Percentiles rank a stretch among this genome's conserved stretches.
These are phyloP conservation scores for Mortierella antarctica DNA, from an alignment of 192 early-diverging fungal species.

Conservation along the genomic window DNA sequence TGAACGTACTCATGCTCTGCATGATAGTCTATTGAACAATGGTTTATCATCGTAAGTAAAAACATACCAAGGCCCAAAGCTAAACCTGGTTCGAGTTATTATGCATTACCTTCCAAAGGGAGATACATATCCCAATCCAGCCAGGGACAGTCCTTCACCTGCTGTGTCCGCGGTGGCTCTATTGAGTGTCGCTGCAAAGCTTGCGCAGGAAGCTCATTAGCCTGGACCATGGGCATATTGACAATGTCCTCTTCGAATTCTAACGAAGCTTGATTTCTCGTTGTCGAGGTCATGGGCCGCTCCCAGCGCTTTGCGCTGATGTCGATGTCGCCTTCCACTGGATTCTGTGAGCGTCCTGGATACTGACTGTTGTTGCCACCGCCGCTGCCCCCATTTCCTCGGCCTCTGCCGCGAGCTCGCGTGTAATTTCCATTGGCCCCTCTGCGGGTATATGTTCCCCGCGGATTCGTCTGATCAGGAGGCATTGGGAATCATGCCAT, in stretches of 20 bases:
- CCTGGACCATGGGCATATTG: conserved; percentile 37
- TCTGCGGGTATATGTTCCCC: conserved; percentile 17
- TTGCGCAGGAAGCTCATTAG: conserved; percentile 25
- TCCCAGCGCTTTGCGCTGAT: conserved; percentile 28
- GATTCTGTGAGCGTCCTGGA: conserved; percentile 41
- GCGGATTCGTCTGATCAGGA: conserved; percentile 27
- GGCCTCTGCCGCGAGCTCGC: conserved; percentile 15
- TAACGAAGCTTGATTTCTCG: neutral
- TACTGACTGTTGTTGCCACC: conserved; percentile 10
- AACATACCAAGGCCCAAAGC: no score
- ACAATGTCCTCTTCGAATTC: neutral
- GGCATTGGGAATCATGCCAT: conserved; percentile 23
- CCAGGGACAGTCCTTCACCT: conserved; percentile 24
- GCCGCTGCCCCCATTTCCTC: conserved; percentile 1
- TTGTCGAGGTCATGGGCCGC: conserved; percentile 19
- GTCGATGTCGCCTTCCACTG: neutral
- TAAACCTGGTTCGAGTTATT: neutral
- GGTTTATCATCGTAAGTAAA: neutral
- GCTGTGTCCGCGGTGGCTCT: neutral
- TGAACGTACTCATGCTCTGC: conserved; percentile 20
- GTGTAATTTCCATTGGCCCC: conserved; percentile 17
- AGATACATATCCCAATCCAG: conserved; percentile 43
- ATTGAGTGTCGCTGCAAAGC: conserved; percentile 8
- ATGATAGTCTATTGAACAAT: conserved; percentile 27
- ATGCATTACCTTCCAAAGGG: conserved; percentile 26